A percentile compares a stretch with the other conserved stretches of the same genome.
These are phyloP conservation scores for Phytopythium sindhum DNA, from an alignment of 352 stramenopile species.

Conservation along the genomic window DNA sequence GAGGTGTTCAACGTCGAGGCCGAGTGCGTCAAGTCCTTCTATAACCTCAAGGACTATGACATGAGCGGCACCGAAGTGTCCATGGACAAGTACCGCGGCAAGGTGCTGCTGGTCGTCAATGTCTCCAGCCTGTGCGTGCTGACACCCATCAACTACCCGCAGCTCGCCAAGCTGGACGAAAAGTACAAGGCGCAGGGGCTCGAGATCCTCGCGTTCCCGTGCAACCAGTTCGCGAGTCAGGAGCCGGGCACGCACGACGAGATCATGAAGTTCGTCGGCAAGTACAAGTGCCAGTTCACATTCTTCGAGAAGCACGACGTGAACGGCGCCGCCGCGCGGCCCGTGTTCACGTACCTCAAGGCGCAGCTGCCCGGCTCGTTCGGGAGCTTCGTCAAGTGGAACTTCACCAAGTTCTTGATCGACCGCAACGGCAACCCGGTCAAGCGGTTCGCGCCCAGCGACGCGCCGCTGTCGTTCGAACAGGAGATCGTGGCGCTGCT, in stretches of 20 bases:
- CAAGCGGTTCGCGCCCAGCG: conserved; percentile 73
- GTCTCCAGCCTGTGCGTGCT: conserved; percentile 66
- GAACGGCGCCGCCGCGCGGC: conserved; percentile 60
- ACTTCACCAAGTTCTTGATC: conserved; percentile 91
- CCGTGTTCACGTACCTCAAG: conserved; percentile 78
- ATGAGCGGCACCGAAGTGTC: conserved; percentile 49
- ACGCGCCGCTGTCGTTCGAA: conserved; percentile 67
- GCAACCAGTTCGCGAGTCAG: conserved; percentile 77
- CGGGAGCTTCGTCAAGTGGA: conserved; percentile 84
- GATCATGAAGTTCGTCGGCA: conserved; percentile 37
- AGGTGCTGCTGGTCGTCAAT: conserved; percentile 58
- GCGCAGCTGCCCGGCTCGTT: conserved; percentile 28
- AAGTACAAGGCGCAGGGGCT: conserved; percentile 49
- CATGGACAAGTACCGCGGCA: conserved; percentile 50
- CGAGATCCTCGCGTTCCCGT: conserved; percentile 69
- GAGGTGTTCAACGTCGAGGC: conserved; percentile 14
- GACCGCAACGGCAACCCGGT: conserved; percentile 82
- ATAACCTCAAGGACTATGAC: conserved; percentile 52
- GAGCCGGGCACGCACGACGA: conserved; percentile 51
- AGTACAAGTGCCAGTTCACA: conserved; percentile 31
- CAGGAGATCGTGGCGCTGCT: conserved; percentile 78
- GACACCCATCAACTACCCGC: conserved; percentile 73
- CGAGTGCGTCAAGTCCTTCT: conserved; percentile 42
- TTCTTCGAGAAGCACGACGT: conserved; percentile 70
- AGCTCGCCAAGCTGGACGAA: conserved; percentile 53